These are phyloP conservation scores for Rugonectria rugulosa DNA, from an alignment of 2,329 filamentous ascomycete species.

Conservation along the genomic window DNA sequence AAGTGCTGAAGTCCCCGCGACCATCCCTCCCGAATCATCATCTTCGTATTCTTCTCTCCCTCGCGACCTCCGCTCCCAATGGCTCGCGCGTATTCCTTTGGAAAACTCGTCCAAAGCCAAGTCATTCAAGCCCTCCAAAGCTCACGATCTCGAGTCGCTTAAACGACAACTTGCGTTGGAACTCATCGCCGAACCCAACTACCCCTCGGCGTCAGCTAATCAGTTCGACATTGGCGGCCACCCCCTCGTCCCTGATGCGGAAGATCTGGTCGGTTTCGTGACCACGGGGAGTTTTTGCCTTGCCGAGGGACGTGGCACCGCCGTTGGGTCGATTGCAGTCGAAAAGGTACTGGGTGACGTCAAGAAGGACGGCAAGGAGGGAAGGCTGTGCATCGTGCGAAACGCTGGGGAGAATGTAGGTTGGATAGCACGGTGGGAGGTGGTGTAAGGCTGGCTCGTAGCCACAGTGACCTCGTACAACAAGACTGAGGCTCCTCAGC, in stretches of 20 bases:
- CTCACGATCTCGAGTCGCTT: conserved; percentile 46
- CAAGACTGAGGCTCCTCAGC: too few species aligned
- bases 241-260: conserved; percentile 73
- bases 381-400: conserved; percentile 77
- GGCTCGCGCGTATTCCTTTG: conserved; percentile 67
- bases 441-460: conserved; percentile 51
- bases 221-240: conserved; percentile 57
- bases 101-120: conserved; percentile 3
- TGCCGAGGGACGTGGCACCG: conserved; percentile 76
- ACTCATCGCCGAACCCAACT: conserved; percentile 50
- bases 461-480: neutral
- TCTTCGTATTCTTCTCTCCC: conserved; percentile 44
- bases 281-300: conserved; percentile 87
- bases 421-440: conserved; percentile 81
- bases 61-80: conserved; percentile 67
- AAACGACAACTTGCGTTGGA: conserved; percentile 57
- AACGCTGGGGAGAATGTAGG: conserved; percentile 82
- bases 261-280: conserved; percentile 87
- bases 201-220: conserved; percentile 47
- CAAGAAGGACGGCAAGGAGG: conserved; percentile 48
- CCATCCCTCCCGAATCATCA: conserved; percentile 42
- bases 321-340: conserved; percentile 74
- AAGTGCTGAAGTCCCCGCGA: conserved; percentile 56
- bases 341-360: conserved; percentile 58
- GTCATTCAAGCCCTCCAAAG: conserved; percentile 22